These are phyloP conservation scores for Epichloe scottii DNA, from an alignment of 2,329 filamentous ascomycete species.

Conservation along the genomic window DNA sequence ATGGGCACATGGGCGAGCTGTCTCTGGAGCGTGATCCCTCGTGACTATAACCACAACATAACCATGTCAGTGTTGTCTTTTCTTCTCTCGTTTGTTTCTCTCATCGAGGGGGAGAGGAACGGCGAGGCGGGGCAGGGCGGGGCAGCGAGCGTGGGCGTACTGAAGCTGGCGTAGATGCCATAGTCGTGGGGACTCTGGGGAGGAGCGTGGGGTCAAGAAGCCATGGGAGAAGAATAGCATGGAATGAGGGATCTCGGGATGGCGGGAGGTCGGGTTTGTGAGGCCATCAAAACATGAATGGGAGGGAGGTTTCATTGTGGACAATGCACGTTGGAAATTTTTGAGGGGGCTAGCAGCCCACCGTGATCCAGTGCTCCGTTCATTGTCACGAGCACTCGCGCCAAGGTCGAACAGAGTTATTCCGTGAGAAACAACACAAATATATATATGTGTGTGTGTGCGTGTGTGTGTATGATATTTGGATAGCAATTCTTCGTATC, in stretches of 20 bases:
- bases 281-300: neutral
- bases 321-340: neutral
- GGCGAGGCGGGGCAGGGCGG: neutral
- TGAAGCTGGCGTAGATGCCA: neutral
- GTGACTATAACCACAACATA: neutral
- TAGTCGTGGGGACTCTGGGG: neutral
- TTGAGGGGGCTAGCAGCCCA: neutral
- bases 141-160: neutral
- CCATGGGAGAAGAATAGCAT: neutral
- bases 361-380: neutral
- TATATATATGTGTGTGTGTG: too few relatives aligned
- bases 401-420: too few relatives aligned
- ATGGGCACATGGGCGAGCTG: constrained; percentile 40
- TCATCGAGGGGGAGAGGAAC: neutral
- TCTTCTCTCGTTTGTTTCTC: neutral
- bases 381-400: neutral
- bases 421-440: too few relatives aligned
- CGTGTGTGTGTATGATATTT: neutral
- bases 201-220: neutral
- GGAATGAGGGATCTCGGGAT: neutral
- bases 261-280: neutral
- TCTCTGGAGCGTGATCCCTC: constrained; percentile 12
- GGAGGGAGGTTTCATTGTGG: neutral
- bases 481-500: neutral
- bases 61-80: neutral